Conservation (phyloP, 2,329 filamentous ascomycete genomes). For the Aspergillus thermomutatus region DNA sequence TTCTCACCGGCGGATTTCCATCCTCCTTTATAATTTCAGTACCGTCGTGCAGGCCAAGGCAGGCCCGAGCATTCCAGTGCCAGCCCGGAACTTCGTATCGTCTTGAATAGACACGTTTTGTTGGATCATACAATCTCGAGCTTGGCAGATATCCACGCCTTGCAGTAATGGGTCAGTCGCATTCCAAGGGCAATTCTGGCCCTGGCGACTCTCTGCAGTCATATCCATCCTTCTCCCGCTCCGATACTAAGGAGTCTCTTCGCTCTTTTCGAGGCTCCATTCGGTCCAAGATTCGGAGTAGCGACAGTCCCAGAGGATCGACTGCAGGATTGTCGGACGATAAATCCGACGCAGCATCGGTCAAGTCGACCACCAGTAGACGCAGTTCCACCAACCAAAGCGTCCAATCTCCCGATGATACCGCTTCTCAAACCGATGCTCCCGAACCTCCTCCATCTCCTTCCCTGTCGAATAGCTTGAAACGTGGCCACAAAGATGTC, state of each 20-base stretch:
- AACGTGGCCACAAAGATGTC: constrained; percentile 72
- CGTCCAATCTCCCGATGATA: constrained; percentile 36
- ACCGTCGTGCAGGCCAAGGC: constrained; percentile 23
- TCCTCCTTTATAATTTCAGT: constrained; percentile 19
- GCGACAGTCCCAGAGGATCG: constrained; percentile 79
- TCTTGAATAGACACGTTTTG: constrained; percentile 20
- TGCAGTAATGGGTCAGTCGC: constrained; percentile 49
- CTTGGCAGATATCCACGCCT: constrained; percentile 32
- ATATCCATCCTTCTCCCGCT: constrained; percentile 87
- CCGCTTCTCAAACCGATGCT: constrained; percentile 48
- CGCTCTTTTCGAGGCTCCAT: constrained; percentile 79
- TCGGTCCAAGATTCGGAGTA: constrained; percentile 73
- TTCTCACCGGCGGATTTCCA: constrained; percentile 2
- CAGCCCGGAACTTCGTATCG: constrained; percentile 20
- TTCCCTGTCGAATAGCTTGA: constrained; percentile 71
- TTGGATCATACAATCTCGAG: constrained; percentile 21
- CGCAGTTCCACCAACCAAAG: constrained; percentile 27
- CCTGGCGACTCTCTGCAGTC: constrained; percentile 67
- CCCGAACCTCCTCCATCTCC: constrained; percentile 76
- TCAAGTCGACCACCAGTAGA: constrained; percentile 64
- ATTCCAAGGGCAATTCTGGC: constrained; percentile 54
- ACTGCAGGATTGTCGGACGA: constrained; percentile 62
- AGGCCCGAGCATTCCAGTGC: constrained; percentile 25
- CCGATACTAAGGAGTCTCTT: constrained; percentile 88
- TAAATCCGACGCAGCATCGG: constrained; percentile 70